Evolutionary conservation across 2,329 filamentous ascomycete genomes (phyloP).

Genomic region (Sporothrix variecibatus): DNA sequence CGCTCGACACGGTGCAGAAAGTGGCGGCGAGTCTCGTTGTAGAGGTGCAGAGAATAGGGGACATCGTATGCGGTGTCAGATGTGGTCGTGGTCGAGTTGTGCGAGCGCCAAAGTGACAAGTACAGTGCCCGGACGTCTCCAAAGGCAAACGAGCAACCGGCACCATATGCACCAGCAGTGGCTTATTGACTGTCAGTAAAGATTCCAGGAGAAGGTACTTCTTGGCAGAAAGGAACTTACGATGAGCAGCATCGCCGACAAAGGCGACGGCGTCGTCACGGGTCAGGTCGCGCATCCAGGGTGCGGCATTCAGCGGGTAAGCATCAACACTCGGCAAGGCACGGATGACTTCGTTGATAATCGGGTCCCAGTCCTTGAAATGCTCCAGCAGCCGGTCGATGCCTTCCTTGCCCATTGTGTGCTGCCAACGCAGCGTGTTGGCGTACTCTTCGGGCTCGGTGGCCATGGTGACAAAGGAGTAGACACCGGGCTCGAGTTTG

Average conservation of each 20-base stretch:
- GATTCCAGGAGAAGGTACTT: too few species aligned
- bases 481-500: conserved; percentile 22
- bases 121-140: conserved; percentile 27
- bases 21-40: conserved; percentile 26
- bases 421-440: conserved; percentile 25
- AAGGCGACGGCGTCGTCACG: conserved; percentile 27
- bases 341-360: conserved; percentile 23
- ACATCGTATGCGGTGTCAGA: conserved; percentile 19
- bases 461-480: conserved; percentile 24
- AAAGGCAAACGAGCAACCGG: conserved; percentile 25
- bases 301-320: conserved; percentile 24
- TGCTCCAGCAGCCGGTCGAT: conserved; percentile 22
- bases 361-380: conserved; percentile 20
- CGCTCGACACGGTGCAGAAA: conserved; percentile 26
- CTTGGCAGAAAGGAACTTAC: not conserved
- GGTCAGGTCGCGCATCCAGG: conserved; percentile 25
- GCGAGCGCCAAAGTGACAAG: conserved; percentile 5
- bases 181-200: not conserved
- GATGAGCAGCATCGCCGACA: conserved; percentile 28
- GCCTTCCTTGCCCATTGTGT: conserved; percentile 22
- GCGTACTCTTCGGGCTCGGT: conserved; percentile 23
- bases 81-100: not conserved
- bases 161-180: conserved; percentile 26
- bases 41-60: conserved; percentile 26
- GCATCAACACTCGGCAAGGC: conserved; percentile 26